Percentiles rank a stretch among this genome's conserved stretches.
phyloP scores from a whole-genome alignment of 495 filamentous ascomycete genomes.

The Xylaria nigripes region DNA sequence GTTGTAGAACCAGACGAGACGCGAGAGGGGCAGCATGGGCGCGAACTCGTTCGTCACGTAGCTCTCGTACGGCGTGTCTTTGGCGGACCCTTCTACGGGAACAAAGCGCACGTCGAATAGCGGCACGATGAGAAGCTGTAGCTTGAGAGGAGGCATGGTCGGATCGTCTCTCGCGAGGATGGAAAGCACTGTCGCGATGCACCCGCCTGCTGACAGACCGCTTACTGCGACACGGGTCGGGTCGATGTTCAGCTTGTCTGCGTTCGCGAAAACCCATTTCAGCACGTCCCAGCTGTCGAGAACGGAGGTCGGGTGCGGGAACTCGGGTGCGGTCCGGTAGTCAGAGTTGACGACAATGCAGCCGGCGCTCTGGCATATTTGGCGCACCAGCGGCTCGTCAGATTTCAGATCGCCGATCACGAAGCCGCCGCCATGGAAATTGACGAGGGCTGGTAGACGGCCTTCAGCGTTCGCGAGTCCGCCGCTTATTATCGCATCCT shows the following conservation, averaged over 20 bases:
- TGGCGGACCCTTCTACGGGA: conserved; percentile 27
- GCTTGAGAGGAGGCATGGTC: conserved; percentile 30
- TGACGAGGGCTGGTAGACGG: conserved; percentile 46
- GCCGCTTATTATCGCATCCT: conserved; percentile 20
- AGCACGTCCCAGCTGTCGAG: conserved; percentile 37
- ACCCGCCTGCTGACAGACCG: conserved; percentile 32
- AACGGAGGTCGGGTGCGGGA: conserved; percentile 25
- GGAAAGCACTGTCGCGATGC: conserved; percentile 34
- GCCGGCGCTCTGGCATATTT: conserved; percentile 40
- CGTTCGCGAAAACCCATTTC: conserved; percentile 34
- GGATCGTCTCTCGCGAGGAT: conserved; percentile 36
- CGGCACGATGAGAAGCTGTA: conserved; percentile 45
- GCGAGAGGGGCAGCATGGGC: conserved; percentile 29
- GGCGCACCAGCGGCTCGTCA: conserved; percentile 50
- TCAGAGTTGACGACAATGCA: conserved; percentile 43
- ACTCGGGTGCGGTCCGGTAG: conserved; percentile 34
- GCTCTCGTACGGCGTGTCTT: conserved; percentile 28
- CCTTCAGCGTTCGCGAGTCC: conserved; percentile 23
- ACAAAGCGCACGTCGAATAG: conserved; percentile 39
- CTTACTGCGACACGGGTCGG: conserved; percentile 24
- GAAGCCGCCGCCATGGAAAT: conserved; percentile 62
- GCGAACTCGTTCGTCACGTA: conserved; percentile 30
- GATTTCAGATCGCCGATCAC: conserved; percentile 53
- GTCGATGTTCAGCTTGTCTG: conserved; percentile 32
- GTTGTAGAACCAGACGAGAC: conserved; percentile 33